These are phyloP conservation scores for Puccinia brachypodii DNA, from an alignment of 1,284 basidiomycete species.

Conservation along the genomic window DNA sequence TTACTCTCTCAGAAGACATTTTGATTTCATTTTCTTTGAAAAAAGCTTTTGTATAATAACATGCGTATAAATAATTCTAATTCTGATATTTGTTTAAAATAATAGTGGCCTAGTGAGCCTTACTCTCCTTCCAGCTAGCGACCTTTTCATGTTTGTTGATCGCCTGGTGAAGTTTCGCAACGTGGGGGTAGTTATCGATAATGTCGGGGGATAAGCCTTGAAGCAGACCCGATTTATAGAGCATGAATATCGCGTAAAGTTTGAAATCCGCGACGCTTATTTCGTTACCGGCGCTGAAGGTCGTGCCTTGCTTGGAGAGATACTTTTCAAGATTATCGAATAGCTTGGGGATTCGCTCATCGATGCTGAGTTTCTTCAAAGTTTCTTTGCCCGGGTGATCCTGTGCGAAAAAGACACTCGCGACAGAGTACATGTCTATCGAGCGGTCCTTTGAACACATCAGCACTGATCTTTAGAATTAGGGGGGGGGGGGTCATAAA, in stretches of 20 bases:
- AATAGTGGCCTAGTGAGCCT: not conserved
- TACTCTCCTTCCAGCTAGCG: conserved; percentile 19
- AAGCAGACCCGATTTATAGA: not conserved
- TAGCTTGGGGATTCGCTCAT: not conserved
- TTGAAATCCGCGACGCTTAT: not conserved
- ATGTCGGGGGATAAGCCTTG: not conserved
- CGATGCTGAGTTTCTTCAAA: conserved; percentile 2
- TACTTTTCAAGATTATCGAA: not conserved
- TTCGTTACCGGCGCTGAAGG: conserved; percentile 22
- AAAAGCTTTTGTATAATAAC: no score
- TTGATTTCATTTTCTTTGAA: no score
- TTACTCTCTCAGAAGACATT: no score
- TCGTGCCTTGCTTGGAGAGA: not conserved
- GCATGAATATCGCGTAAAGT: not conserved
- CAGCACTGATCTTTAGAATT: no score
- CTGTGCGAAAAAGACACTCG: not conserved
- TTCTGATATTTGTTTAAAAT: no score
- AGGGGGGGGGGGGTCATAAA: no score
- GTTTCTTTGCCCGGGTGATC: not conserved
- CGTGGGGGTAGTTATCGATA: conserved; percentile 14
- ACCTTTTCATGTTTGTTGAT: conserved; percentile 18
- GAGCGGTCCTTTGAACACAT: not conserved
- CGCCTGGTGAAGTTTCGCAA: conserved; percentile 16
- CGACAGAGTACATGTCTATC: not conserved
- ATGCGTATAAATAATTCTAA: no score